A percentile compares a stretch with the other conserved stretches of the same genome.
Evolutionary conservation across 768 basidiomycete genomes (phyloP).

Genomic region (Lactarius evosmus): DNA sequence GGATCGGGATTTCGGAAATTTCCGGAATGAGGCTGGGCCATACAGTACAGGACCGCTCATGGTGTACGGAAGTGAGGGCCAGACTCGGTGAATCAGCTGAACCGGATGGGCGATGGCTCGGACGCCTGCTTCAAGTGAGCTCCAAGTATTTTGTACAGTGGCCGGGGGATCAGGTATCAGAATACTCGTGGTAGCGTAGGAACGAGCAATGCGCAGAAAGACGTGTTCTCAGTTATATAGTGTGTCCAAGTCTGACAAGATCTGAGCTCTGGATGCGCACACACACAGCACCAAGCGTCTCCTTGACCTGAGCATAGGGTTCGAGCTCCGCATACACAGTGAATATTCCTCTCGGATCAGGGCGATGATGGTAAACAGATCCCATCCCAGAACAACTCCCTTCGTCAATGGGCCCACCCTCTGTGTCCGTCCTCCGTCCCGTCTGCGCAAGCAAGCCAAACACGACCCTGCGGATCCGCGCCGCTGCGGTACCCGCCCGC

Average conservation of each 20-base stretch:
- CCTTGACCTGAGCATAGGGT: too few species aligned
- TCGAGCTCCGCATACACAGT: not conserved
- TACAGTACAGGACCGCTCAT: too few species aligned
- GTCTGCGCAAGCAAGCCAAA: not conserved
- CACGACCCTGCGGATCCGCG: not conserved
- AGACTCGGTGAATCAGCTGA: too few species aligned
- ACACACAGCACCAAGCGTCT: too few species aligned
- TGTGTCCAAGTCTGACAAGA: not conserved
- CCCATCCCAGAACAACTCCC: slow-evolving; percentile 13
- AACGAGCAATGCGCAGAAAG: too few species aligned
- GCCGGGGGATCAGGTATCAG: too few species aligned
- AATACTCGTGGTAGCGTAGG: too few species aligned
- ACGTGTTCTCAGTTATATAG: not conserved
- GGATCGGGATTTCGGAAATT: too few species aligned
- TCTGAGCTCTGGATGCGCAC: not conserved
- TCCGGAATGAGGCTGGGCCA: not conserved
- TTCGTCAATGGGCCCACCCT: not conserved
- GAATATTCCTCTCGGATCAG: not conserved
- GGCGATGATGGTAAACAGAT: not conserved
- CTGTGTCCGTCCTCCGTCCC: not conserved
- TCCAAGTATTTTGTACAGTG: too few species aligned
- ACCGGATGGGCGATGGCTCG: too few species aligned
- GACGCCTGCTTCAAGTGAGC: too few species aligned
- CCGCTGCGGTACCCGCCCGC: not conserved
- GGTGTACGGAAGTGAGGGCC: too few species aligned